A percentile compares a stretch with the other conserved stretches of the same genome.
phyloP scores from a whole-genome alignment of 495 filamentous ascomycete genomes.

The Cryomyces antarcticus region DNA sequence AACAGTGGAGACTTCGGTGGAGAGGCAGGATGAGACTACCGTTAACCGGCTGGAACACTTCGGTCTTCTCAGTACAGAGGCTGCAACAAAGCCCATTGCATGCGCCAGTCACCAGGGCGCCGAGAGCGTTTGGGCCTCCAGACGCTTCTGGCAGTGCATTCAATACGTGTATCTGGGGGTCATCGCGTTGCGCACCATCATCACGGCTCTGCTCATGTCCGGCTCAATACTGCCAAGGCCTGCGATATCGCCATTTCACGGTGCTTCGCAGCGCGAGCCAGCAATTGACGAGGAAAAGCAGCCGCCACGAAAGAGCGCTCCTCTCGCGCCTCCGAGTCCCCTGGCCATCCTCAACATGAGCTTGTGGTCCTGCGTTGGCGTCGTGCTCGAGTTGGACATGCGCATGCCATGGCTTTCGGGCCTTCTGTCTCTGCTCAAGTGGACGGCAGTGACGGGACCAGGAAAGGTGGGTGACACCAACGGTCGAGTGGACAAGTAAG shows the following conservation, averaged over 20 bases:
- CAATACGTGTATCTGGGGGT: conserved; percentile 48
- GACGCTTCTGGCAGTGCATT: conserved; percentile 46
- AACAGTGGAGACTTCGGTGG: conserved; percentile 6
- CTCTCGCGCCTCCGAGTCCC: conserved; percentile 6
- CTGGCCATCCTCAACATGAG: conserved; percentile 57
- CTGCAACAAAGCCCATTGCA: conserved; percentile 4
- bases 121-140: conserved; percentile 14
- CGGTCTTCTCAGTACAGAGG: conserved; percentile 12
- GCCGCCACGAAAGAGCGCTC: neutral
- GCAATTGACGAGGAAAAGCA: neutral
- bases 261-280: neutral
- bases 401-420: conserved; percentile 80
- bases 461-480: conserved; percentile 52
- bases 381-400: conserved; percentile 44
- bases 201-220: conserved; percentile 28
- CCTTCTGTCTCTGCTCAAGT: conserved; percentile 48
- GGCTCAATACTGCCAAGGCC: conserved; percentile 25
- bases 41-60: conserved; percentile 17
- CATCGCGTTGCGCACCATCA: conserved; percentile 41
- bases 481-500: conserved; percentile 80
- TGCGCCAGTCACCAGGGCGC: neutral
- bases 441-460: conserved; percentile 47
- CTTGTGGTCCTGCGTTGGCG: conserved; percentile 46
- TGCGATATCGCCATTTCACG: neutral
- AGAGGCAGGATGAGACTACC: conserved; percentile 4